Base-by-base conservation (phyloP, 1,284 basidiomycete genomes). In the Ceratobasidium sp. region DNA sequence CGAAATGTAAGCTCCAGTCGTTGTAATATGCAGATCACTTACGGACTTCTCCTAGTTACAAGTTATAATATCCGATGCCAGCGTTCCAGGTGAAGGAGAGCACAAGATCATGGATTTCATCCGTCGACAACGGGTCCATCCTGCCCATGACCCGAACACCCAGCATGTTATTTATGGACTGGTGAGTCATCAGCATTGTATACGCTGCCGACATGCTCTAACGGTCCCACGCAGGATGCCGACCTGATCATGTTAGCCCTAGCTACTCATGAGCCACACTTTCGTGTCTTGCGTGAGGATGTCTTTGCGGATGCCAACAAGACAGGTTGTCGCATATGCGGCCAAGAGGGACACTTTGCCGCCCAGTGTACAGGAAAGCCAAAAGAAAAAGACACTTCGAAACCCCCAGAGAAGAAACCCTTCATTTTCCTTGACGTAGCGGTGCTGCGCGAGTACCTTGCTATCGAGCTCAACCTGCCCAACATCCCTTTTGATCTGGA, bases 41-140 rank as follows among this genome's bases (percentile, higher is more conserved):
- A 81, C 39, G 63, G 48, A 68, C 61, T 46, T 29, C 37, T 68
- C 24, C 4, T 78, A 95, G 92, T 86, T 98, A 51, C 90, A 98
- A 86, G 93, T 99, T 77, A 91, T 99, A 78, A 95, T 99, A 76
- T 99, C 98, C 1, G 98, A 99, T 79, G 95, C 97, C 1, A 92
- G 93, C 74, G 98, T 99, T 11, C 97, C 97, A 0, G 97, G 97
- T 77, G 98, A 99, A 83, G 98, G 98, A 81, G 98, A 99, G 83
- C 98, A 99, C 84, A 99, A 99, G 85, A 98, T 99, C 78, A 98
- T 99, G 95, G 98, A 99, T 81, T 98, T 90, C 82, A 98, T 99
- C 78, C 88, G 98, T 75, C 88, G 96, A 62, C 96, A 98, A 80
- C 88, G 98, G 63, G 87, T 88, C 61, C 93, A 98, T 80, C 88